Evolutionary conservation across 176 grass and related monocot genomes (phyloP).

Genomic region (Cymbopogon citratus): DNA sequence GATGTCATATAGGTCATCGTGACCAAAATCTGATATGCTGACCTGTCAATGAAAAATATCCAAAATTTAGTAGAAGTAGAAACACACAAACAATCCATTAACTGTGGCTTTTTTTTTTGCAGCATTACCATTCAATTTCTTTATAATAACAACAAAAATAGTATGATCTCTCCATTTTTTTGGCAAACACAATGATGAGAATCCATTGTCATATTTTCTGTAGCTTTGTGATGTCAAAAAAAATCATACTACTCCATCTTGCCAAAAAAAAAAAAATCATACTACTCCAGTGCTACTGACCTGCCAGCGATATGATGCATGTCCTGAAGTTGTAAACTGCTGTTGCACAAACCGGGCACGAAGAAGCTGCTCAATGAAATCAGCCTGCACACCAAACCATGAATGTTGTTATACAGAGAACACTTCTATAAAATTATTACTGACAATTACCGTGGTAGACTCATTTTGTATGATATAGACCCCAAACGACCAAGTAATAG

Average conservation of each 20-base stretch:
- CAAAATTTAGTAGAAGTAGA: conserved; percentile 10
- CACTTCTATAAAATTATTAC: neutral
- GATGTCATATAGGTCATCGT: conserved; percentile 69
- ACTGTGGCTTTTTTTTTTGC: neutral
- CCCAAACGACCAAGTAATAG: neutral
- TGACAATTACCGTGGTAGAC: neutral
- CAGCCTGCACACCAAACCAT: conserved; percentile 44
- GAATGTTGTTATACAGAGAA: neutral
- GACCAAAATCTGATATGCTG: conserved; percentile 44
- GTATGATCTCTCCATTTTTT: neutral
- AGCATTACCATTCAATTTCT: conserved; percentile 9
- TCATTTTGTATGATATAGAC: neutral
- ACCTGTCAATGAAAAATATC: conserved; percentile 23
- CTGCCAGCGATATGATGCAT: conserved; percentile 50
- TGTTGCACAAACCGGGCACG: conserved; percentile 66
- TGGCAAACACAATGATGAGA: neutral
- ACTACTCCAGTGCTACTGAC: conserved; percentile 31
- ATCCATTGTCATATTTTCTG: neutral
- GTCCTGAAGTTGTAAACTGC: conserved; percentile 41
- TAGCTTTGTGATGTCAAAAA: neutral
- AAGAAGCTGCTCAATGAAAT: conserved; percentile 84
- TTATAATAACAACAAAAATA: neutral
- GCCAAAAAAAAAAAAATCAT: too few species aligned
- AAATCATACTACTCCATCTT: neutral
- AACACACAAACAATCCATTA: neutral